Evolutionary conservation across 345 rosid species (phyloP), one percentile per base, ranked within the genome.

Genomic region (Gossypium anomalum): DNA sequence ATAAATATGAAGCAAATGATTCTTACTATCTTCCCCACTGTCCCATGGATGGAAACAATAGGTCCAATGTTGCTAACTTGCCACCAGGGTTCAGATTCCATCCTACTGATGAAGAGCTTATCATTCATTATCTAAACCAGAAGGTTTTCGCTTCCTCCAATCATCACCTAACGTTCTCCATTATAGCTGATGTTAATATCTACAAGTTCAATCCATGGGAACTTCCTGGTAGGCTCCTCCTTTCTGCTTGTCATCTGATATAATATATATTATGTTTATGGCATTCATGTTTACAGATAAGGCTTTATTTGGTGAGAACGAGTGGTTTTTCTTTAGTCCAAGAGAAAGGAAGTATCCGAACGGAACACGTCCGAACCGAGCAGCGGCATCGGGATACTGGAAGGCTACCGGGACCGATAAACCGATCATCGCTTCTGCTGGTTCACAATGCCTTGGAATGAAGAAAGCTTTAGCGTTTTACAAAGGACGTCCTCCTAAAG

Each of bases 91-190:
- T 86, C 80, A 77, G 87, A 74, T 86, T 83, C 72, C 80, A 86
- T 74, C 89, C 87, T 0, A 83, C 87, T 14, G 85, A 86, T 76
- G 82, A 83, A 74, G 89, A 86, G 71, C 85, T 83, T 58, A 77
- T 83, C 59, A 15, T 75, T 63, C 74, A 77, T 73, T 82, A 83
- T 67, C 82, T 83, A 29, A 82, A 62, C 43, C 73, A 77, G 77
- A 83, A 79, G 59, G 60, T 70, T 49, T 66, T 90, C 19, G 76
- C 82, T 70, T 72, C 83, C 19, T 66, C 81, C 12, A 71, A 68
- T 71, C 80, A 68, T 71, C 80, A 72, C 0, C 57, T 67, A 51
- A 62, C 2, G 7, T 53, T 72, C 58, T 66, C 80, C 51, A 66
- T 81, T n/a, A 86, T 81, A 56, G 86, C 89, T 20, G 82, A 80